These are phyloP conservation scores for Aspergillus fijiensis DNA, from an alignment of 2,329 filamentous ascomycete genomes.

Conservation along the genomic window DNA sequence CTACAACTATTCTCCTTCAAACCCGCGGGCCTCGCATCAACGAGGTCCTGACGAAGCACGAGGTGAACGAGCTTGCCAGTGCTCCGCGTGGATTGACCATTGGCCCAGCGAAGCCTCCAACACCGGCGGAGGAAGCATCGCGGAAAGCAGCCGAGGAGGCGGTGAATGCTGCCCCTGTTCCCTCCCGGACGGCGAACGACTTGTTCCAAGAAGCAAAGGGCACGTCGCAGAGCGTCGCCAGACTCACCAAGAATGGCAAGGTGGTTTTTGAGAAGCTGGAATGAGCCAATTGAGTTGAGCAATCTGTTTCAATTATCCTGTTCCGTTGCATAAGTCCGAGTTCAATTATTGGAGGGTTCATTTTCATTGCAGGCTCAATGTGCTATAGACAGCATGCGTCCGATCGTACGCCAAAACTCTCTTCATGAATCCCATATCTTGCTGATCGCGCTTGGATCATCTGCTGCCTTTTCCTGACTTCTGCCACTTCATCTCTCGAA, in stretches of 20 bases:
- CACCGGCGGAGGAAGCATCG: conserved; percentile 16
- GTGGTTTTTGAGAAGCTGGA: conserved; percentile 57
- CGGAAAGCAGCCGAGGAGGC: conserved; percentile 24
- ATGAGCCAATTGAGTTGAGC: conserved; percentile 17
- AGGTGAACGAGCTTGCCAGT: conserved; percentile 89
- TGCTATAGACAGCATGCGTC: conserved; percentile 22
- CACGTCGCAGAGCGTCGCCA: conserved; percentile 48
- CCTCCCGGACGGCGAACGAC: conserved; percentile 30
- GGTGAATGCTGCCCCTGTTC: conserved; percentile 24
- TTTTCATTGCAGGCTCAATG: conserved; percentile 23
- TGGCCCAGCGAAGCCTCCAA: conserved; percentile 51
- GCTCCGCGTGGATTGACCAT: conserved; percentile 70
- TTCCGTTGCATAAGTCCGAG: conserved; percentile 13
- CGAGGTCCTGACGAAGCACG: conserved; percentile 72
- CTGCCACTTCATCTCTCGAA: neutral
- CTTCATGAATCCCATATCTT: conserved; percentile 7
- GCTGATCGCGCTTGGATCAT: neutral
- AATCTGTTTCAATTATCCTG: neutral
- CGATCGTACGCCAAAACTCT: conserved; percentile 13
- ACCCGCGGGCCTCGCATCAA: conserved; percentile 77
- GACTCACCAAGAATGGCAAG: conserved; percentile 61
- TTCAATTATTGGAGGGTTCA: conserved; percentile 16
- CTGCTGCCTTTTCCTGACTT: neutral
- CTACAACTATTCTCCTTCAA: conserved; percentile 81
- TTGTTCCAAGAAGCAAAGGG: conserved; percentile 33